phyloP scores from a whole-genome alignment of 768 basidiomycete species.

The Chiua virens region DNA sequence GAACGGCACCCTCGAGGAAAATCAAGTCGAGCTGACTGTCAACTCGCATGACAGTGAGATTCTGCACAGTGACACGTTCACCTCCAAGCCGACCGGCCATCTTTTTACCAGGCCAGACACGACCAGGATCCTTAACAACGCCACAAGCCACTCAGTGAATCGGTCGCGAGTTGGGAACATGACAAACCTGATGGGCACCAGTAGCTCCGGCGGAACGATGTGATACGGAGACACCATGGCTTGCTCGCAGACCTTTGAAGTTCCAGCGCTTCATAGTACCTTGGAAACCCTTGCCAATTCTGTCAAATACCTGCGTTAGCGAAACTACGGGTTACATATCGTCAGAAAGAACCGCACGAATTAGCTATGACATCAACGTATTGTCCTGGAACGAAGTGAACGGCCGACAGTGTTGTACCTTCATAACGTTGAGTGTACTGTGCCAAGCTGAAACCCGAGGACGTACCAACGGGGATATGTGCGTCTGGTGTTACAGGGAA shows the following conservation, averaged over 20 bases:
- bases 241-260: conserved; percentile 87
- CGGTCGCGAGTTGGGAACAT: background rate
- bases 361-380: conserved; percentile 89
- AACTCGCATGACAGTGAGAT: conserved; percentile 84
- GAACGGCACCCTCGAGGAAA: conserved; percentile 88
- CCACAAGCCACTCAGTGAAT: background rate
- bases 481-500: conserved; percentile 90
- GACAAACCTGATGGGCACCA: conserved; percentile 87
- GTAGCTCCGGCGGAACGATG: conserved; percentile 93
- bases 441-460: background rate
- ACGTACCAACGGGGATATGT: conserved; percentile 82
- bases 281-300: conserved; percentile 96
- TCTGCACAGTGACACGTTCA: conserved; percentile 78
- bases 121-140: conserved; percentile 79
- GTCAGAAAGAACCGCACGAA: conserved; percentile 55
- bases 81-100: conserved; percentile 96
- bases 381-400: conserved; percentile 97
- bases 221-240: conserved; percentile 94
- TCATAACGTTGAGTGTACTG: background rate
- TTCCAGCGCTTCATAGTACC: conserved; percentile 97
- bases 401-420: conserved; percentile 88
- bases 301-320: conserved; percentile 33
- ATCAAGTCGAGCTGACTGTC: conserved; percentile 85
- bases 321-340: background rate
- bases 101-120: conserved; percentile 96